A percentile compares a stretch with the other conserved stretches of the same genome.
Conservation (phyloP, 179 eudicot genomes). For the Drosera spatulata region DNA sequence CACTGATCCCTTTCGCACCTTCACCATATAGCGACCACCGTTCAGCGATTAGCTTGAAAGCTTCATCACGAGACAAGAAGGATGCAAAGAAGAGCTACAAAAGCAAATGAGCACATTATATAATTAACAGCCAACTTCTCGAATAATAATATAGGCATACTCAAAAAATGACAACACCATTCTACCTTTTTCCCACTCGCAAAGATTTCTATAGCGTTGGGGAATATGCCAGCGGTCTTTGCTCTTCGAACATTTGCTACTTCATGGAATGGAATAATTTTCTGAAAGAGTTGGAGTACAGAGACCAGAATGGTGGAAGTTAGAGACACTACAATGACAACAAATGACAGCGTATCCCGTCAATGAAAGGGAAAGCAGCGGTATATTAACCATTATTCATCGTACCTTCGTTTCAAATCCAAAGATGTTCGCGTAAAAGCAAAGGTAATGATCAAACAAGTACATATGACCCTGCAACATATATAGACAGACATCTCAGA, state of each 20-base stretch:
- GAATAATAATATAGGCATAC: no score
- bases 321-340: background rate
- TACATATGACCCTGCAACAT: slow-evolving; percentile 97
- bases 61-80: slow-evolving; percentile 93
- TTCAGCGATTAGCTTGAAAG: slow-evolving; percentile 71
- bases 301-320: background rate
- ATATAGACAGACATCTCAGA: no score
- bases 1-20: slow-evolving; percentile 29
- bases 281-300: slow-evolving; percentile 25
- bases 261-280: slow-evolving; percentile 64
- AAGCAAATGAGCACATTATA: background rate
- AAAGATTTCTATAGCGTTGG: slow-evolving; percentile 85
- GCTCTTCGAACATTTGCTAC: slow-evolving; percentile 72
- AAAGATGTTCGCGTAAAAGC: slow-evolving; percentile 96
- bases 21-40: slow-evolving; percentile 52
- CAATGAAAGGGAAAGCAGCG: no score
- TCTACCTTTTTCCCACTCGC: slow-evolving; percentile 72
- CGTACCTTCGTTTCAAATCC: slow-evolving; percentile 98
- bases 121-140: no score
- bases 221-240: slow-evolving; percentile 87
- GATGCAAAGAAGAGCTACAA: slow-evolving; percentile 90
- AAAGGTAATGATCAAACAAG: slow-evolving; percentile 67
- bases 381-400: background rate
- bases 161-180: background rate
- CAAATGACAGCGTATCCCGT: no score